Conservation (phyloP, 116 monocot species). For the Dioscorea cayenensis region DNA sequence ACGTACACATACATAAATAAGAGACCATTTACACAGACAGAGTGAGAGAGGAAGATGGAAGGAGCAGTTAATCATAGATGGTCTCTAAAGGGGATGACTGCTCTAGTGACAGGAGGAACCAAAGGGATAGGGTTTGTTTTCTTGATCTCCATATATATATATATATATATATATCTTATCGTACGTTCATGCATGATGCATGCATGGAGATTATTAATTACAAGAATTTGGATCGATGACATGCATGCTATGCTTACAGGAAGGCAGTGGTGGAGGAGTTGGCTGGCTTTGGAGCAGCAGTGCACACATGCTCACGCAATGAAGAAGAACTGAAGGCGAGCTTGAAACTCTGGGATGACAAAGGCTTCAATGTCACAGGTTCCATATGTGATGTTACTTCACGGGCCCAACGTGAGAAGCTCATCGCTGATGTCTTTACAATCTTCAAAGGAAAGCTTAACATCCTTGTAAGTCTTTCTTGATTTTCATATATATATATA, state of each 20-base stretch:
- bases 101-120: not conserved
- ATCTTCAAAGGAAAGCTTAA: constrained; percentile 26
- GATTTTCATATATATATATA: too few species aligned
- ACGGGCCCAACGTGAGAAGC: not conserved
- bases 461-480: constrained; percentile 21
- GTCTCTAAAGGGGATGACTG: not conserved
- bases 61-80: not conserved
- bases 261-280: constrained; percentile 31
- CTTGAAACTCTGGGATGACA: not conserved
- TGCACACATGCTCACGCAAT: constrained; percentile 21
- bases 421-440: constrained; percentile 8
- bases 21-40: too few species aligned
- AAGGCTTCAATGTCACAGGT: not conserved
- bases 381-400: constrained; percentile 15
- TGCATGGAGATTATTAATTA: not conserved
- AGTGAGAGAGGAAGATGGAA: too few species aligned
- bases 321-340: constrained; percentile 15
- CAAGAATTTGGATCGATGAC: not conserved
- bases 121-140: not conserved
- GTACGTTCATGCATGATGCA: too few species aligned
- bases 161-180: too few species aligned
- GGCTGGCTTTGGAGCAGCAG: constrained; percentile 16
- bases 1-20: too few species aligned
- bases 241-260: not conserved
- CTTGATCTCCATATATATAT: not conserved